A percentile compares a stretch with the other conserved stretches of the same genome.
phyloP scores from a whole-genome alignment of 2,329 filamentous ascomycete species.

The Zymoseptoria pseudotritici region DNA sequence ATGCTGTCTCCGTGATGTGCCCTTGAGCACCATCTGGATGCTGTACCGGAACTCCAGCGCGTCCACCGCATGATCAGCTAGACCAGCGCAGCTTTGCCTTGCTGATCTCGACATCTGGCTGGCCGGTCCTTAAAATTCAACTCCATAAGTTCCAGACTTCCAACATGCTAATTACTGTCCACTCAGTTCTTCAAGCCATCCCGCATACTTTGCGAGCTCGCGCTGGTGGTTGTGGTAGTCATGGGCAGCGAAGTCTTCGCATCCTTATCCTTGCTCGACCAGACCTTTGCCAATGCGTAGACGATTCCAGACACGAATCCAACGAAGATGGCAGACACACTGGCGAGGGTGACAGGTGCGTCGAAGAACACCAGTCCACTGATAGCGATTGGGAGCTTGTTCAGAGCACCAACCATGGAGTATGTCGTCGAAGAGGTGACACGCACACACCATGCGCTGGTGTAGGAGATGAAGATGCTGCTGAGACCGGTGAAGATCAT shows the following conservation, averaged over 20 bases:
- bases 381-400: constrained; percentile 93
- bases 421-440: constrained; percentile 97
- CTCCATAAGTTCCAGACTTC: neutral
- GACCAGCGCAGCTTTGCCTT: neutral
- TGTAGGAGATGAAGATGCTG: constrained; percentile 98
- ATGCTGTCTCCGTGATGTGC: neutral
- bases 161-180: neutral
- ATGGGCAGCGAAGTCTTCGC: constrained; percentile 53
- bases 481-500: constrained; percentile 93
- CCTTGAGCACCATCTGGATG: neutral
- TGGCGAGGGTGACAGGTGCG: constrained; percentile 84
- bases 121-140: neutral
- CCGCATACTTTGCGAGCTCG: constrained; percentile 82
- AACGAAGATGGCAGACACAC: constrained; percentile 81
- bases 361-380: constrained; percentile 93
- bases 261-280: constrained; percentile 57
- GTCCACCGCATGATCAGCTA: neutral
- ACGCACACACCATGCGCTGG: constrained; percentile 96
- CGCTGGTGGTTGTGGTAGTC: constrained; percentile 47
- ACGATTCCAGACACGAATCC: constrained; percentile 90
- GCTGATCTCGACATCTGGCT: neutral
- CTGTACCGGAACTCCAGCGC: neutral
- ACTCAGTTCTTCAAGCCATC: constrained; percentile 67
- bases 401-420: constrained; percentile 95
- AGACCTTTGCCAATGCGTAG: constrained; percentile 79